phyloP scores from a whole-genome alignment of 2,329 filamentous ascomycete genomes.

The Ophiostoma ips region DNA sequence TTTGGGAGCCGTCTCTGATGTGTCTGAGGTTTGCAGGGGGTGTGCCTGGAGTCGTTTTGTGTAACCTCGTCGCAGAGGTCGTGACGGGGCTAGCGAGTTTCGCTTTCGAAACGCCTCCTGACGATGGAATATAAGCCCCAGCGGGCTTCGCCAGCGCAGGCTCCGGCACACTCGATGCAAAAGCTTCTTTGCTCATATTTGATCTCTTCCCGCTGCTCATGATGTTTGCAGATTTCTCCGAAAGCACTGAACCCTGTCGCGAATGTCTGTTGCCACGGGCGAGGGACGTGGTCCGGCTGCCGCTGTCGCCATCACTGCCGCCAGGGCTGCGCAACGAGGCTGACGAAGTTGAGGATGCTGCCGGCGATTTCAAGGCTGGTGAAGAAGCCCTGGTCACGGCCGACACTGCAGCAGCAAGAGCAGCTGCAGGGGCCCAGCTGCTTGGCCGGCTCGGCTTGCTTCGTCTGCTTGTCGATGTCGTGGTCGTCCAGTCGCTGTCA shows the following conservation, averaged over 20 bases:
- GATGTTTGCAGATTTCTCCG: slow-evolving; percentile 5
- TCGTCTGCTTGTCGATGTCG: background rate
- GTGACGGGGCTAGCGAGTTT: slow-evolving; percentile 21
- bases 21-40: slow-evolving; percentile 23
- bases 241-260: slow-evolving; percentile 1
- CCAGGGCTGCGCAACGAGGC: slow-evolving; percentile 2
- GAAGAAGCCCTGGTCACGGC: background rate
- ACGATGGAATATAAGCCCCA: slow-evolving; percentile 23
- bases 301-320: background rate
- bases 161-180: slow-evolving; percentile 17
- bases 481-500: slow-evolving; percentile 6
- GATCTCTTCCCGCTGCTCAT: slow-evolving; percentile 12
- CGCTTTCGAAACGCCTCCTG: slow-evolving; percentile 31
- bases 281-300: background rate
- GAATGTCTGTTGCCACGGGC: background rate
- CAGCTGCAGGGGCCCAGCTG: slow-evolving; percentile 11
- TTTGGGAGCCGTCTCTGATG: slow-evolving; percentile 1
- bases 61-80: slow-evolving; percentile 2
- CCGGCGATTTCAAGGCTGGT: background rate
- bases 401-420: slow-evolving; percentile 2
- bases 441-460: slow-evolving; percentile 7
- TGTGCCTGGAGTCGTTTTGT: slow-evolving; percentile 22
- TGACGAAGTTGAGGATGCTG: background rate
- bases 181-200: slow-evolving; percentile 15
- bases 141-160: slow-evolving; percentile 23